Percentiles rank a stretch among this genome's conserved stretches.
Evolutionary conservation across 179 eudicot species (phyloP).

Genomic region (Sideroxylon spinosum): DNA sequence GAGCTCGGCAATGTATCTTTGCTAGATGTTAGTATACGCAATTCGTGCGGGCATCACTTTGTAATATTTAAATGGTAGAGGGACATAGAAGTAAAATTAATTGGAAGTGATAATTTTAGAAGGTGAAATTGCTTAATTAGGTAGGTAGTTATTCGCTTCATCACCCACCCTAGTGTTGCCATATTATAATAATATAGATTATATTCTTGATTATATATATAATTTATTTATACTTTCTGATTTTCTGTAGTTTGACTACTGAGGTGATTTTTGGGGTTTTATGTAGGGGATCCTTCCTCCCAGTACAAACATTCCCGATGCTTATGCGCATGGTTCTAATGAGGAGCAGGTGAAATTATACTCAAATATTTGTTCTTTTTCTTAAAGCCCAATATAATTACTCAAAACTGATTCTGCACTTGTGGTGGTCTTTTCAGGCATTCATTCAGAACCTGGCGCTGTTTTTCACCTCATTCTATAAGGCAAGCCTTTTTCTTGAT

Average conservation of each 20-base stretch:
- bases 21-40: no score
- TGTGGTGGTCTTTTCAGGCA: slow-evolving; percentile 50
- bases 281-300: slow-evolving; percentile 68
- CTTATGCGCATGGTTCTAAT: slow-evolving; percentile 72
- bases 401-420: neutral
- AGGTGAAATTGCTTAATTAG: no score
- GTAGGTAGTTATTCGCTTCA: no score
- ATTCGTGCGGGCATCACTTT: no score
- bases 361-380: neutral
- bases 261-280: neutral
- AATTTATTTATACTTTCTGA: neutral
- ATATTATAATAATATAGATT: neutral
- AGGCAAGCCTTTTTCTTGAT: slow-evolving; percentile 40
- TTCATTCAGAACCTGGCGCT: slow-evolving; percentile 96
- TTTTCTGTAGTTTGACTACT: neutral
- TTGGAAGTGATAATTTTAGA: no score
- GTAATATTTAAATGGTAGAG: no score
- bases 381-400: neutral
- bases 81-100: no score
- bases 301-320: slow-evolving; percentile 71
- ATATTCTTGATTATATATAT: neutral
- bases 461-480: slow-evolving; percentile 87
- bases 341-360: slow-evolving; percentile 77
- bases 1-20: neutral
- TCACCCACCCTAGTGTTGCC: no score